A percentile compares a stretch with the other conserved stretches of the same genome.
Conservation (phyloP, 228 moss, liverwort and hornwort genomes). For the Sphagnum fallax region DNA sequence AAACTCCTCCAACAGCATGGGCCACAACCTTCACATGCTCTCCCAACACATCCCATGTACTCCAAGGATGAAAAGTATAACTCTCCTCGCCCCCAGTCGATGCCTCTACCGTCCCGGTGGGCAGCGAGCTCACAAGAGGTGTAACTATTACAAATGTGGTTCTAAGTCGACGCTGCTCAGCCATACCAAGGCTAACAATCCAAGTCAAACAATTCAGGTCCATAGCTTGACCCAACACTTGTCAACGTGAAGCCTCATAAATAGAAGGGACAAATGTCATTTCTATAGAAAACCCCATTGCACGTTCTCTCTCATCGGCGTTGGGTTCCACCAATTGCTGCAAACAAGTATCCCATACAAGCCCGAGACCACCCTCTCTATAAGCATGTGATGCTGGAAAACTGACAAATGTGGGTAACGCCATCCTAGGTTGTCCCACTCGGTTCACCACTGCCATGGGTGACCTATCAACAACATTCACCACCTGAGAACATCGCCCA, state of each 20-base stretch:
- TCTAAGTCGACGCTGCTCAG: too few species aligned
- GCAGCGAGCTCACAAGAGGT: too few species aligned
- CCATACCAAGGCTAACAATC: not conserved
- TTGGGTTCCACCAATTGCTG: not conserved
- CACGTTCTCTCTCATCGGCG: not conserved
- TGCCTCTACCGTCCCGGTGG: too few species aligned
- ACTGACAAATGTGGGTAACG: slow-evolving; percentile 2
- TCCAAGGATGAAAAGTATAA: too few species aligned
- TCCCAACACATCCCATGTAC: too few species aligned
- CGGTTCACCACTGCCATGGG: not conserved
- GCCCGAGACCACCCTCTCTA: not conserved
- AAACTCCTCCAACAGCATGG: too few species aligned
- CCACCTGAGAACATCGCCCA: not conserved
- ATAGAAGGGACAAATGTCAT: not conserved
- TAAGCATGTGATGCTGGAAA: not conserved
- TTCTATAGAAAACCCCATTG: not conserved
- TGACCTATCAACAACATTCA: not conserved
- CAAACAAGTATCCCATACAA: not conserved
- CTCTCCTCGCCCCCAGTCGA: too few species aligned
- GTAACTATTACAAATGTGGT: too few species aligned
- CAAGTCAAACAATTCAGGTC: not conserved
- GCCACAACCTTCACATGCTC: too few species aligned
- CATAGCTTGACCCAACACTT: not conserved
- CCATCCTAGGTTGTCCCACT: not conserved
- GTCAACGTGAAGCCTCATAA: not conserved